phyloP scores from a whole-genome alignment of 2,329 filamentous ascomycete species.

The Pseudogymnoascus pannorum region DNA sequence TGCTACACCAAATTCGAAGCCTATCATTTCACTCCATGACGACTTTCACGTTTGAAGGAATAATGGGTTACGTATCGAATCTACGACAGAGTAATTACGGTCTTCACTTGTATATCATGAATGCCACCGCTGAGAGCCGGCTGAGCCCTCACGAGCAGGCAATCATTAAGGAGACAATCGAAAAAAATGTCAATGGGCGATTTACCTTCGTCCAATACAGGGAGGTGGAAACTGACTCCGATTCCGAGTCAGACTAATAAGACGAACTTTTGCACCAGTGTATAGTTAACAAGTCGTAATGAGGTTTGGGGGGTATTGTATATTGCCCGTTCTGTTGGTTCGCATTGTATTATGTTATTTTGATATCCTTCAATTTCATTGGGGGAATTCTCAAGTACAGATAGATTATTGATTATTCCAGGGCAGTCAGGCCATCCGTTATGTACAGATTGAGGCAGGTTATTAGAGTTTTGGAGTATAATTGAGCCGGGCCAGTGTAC shows the following conservation, averaged over 20 bases:
- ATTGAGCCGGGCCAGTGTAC: not conserved
- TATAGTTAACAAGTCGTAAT: not conserved
- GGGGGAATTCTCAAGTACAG: not conserved
- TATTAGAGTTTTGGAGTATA: not conserved
- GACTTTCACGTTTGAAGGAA: slow-evolving; percentile 43
- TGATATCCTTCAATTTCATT: not conserved
- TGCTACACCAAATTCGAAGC: slow-evolving; percentile 41
- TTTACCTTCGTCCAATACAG: slow-evolving; percentile 29
- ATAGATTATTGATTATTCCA: not conserved
- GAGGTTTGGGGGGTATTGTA: not conserved
- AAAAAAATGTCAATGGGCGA: slow-evolving; percentile 27
- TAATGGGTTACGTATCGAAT: slow-evolving; percentile 36
- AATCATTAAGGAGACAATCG: slow-evolving; percentile 24
- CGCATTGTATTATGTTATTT: not conserved
- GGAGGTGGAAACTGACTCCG: slow-evolving; percentile 24
- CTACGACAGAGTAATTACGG: slow-evolving; percentile 31
- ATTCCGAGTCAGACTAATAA: slow-evolving; percentile 24
- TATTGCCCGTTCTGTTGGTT: not conserved
- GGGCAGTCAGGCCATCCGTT: not conserved
- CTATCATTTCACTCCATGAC: slow-evolving; percentile 50
- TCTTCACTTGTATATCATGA: slow-evolving; percentile 28
- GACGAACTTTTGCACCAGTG: not conserved
- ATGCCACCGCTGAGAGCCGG: slow-evolving; percentile 23
- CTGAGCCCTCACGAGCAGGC: slow-evolving; percentile 23
- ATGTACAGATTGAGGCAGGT: not conserved